Percentiles rank a stretch among this genome's conserved stretches.
These are phyloP conservation scores for Zasmidium cellare DNA, from an alignment of 2,329 filamentous ascomycete species.

Conservation along the genomic window DNA sequence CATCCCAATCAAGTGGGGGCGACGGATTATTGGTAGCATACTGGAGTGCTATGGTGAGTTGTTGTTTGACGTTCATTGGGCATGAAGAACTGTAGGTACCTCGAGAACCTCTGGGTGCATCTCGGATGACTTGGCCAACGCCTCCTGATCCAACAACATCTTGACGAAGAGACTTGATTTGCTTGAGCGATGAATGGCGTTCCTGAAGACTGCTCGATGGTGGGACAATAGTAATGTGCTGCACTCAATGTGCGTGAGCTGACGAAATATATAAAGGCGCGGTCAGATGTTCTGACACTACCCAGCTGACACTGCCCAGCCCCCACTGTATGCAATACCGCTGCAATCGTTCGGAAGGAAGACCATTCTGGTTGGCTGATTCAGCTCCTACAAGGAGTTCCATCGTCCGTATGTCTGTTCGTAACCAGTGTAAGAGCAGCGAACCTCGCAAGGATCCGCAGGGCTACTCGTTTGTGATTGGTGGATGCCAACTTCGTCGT, in stretches of 20 bases:
- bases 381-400: not conserved
- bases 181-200: not conserved
- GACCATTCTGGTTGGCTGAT: not conserved
- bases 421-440: not conserved
- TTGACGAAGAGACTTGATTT: not conserved
- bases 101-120: slow-evolving; percentile 1
- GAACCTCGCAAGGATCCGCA: not conserved
- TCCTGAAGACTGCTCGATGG: not conserved
- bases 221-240: not conserved
- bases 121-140: not conserved
- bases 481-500: not conserved
- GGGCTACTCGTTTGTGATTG: not conserved
- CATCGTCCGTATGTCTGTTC: not conserved
- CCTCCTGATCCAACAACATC: not conserved
- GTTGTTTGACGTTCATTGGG: too few relatives aligned
- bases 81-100: too few relatives aligned
- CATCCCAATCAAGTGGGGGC: slow-evolving; percentile 5
- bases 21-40: slow-evolving; percentile 1
- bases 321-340: too few relatives aligned
- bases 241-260: too few relatives aligned
- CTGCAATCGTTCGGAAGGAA: too few relatives aligned
- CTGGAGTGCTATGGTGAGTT: not conserved
- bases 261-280: too few relatives aligned
- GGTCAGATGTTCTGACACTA: too few relatives aligned
- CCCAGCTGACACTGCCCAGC: too few relatives aligned